A percentile compares a stretch with the other conserved stretches of the same genome.
Conservation (phyloP, 495 filamentous ascomycete species). For the Filosporella fistucella region DNA sequence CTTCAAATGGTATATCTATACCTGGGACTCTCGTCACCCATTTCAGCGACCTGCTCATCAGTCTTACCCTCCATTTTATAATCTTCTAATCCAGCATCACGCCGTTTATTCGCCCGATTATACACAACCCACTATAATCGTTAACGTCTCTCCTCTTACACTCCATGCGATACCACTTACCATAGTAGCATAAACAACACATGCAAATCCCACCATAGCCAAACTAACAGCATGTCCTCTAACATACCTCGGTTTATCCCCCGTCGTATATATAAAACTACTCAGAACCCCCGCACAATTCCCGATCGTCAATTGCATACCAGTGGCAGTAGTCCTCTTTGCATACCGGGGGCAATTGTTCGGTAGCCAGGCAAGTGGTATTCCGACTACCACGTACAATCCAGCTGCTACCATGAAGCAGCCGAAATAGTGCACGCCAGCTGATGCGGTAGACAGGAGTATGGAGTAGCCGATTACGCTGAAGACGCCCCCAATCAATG, state of each 20-base stretch:
- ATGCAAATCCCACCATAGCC: conserved; percentile 44
- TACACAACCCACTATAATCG: too few species aligned
- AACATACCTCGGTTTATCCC: conserved; percentile 42
- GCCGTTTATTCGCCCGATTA: conserved; percentile 46
- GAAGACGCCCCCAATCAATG: conserved; percentile 49
- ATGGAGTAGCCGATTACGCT: conserved; percentile 67
- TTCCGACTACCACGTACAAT: conserved; percentile 63
- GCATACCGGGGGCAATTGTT: conserved; percentile 60
- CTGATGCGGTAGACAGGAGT: conserved; percentile 51
- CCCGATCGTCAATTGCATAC: conserved; percentile 64
- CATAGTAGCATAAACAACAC: conserved; percentile 44
- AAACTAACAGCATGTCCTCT: conserved; percentile 52
- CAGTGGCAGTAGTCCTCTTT: conserved; percentile 66
- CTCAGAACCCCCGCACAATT: conserved; percentile 68
- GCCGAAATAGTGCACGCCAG: conserved; percentile 61
- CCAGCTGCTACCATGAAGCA: conserved; percentile 69
- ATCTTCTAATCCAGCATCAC: conserved; percentile 48
- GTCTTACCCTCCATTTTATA: conserved; percentile 47
- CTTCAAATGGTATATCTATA: conserved; percentile 52
- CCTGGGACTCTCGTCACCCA: conserved; percentile 64
- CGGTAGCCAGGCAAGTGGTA: conserved; percentile 65
- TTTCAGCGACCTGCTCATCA: conserved; percentile 61
- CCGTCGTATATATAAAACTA: conserved; percentile 52
- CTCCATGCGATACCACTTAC: conserved; percentile 31
- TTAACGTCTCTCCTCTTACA: too few species aligned